phyloP scores from a whole-genome alignment of 108 stramenopile genomes.

The Skeletonema grethae region DNA sequence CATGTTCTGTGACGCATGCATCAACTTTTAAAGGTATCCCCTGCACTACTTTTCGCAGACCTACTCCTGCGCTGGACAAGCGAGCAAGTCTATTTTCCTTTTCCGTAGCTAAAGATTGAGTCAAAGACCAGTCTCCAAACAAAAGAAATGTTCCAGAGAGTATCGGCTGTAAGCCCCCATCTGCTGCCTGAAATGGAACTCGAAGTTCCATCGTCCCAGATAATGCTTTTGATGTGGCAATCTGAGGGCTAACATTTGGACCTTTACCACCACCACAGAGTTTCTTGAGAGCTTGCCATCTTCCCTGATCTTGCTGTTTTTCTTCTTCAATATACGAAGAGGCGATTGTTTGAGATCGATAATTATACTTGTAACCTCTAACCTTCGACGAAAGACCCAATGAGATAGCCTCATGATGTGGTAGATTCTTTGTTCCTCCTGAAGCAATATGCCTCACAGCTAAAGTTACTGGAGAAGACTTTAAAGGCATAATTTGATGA shows the following conservation, averaged over 20 bases:
- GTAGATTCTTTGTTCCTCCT: conserved; percentile 64
- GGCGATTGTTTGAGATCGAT: conserved; percentile 13
- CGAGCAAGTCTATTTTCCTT: conserved; percentile 18
- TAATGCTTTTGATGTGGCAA: conserved; percentile 54
- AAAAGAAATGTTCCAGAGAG: conserved; percentile 54
- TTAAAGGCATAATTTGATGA: conserved; percentile 62
- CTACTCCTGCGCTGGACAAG: conserved; percentile 71
- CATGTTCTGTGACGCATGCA: conserved; percentile 63
- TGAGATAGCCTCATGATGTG: conserved; percentile 77
- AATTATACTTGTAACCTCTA: conserved; percentile 59
- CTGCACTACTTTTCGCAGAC: conserved; percentile 72
- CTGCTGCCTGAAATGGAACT: conserved; percentile 56
- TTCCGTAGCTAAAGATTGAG: conserved; percentile 11
- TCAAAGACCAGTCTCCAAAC: conserved; percentile 79
- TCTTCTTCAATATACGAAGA: not conserved
- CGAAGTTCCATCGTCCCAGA: conserved; percentile 77
- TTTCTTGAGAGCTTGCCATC: conserved; percentile 16
- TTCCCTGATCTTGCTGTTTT: conserved; percentile 1
- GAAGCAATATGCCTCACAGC: conserved; percentile 68
- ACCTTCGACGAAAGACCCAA: conserved; percentile 65
- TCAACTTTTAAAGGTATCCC: conserved; percentile 84
- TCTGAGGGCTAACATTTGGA: conserved; percentile 13
- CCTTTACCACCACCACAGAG: conserved; percentile 10
- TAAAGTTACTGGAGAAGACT: conserved; percentile 34
- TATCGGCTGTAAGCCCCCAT: conserved; percentile 1